Base-by-base conservation (phyloP, 2,329 filamentous ascomycete species). In the Blumeria graminis region DNA sequence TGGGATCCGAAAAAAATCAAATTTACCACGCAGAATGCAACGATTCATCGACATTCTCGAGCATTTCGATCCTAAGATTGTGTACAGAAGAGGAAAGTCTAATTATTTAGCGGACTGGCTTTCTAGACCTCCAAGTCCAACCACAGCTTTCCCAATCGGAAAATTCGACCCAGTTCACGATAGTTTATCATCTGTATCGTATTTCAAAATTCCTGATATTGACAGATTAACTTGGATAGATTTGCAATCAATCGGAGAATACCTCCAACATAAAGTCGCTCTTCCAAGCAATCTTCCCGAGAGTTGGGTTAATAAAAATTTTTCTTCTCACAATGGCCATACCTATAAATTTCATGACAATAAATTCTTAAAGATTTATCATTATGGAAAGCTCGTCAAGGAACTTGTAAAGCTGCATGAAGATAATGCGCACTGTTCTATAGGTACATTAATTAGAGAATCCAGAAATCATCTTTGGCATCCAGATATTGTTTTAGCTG, bases 171-270 rank as follows among this genome's bases (percentile, higher is more conserved):
- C 41, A 16, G 41, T 16, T 46, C 41, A 46, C 22, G 9, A 46
- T 16, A 18, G 22, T 46, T 46, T 9, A 46, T 6, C 41, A 16
- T 46, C 41, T 18, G n/a, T 16, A 46, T 16, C 22, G 41, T 9
- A 46, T 46, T 46, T 46, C 4, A 46, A 16, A 16, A 6, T 46
- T 13, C 41, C 6, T 13, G 41, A 46, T 18, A 46, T 46, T 9
- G 50, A 52, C 13, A 14, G 50, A 28, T 14, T 52, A 28, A 14
- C n/a, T 52, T 18, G n/a, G 50, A 10, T 36, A 28, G 50, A 52
- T 34, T 28, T 52, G n/a, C 50, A 52, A 52, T 36, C 22, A 52
- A 52, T 52, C n/a, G 50, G 50, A 7, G 50, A 52, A 52, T 28
- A 52, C 36, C 41, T 46, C 22, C 22, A 14, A 16, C 8, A 14